These are phyloP conservation scores for Plectranthus barbatus DNA, from an alignment of 257 asterid species.

Conservation along the genomic window DNA sequence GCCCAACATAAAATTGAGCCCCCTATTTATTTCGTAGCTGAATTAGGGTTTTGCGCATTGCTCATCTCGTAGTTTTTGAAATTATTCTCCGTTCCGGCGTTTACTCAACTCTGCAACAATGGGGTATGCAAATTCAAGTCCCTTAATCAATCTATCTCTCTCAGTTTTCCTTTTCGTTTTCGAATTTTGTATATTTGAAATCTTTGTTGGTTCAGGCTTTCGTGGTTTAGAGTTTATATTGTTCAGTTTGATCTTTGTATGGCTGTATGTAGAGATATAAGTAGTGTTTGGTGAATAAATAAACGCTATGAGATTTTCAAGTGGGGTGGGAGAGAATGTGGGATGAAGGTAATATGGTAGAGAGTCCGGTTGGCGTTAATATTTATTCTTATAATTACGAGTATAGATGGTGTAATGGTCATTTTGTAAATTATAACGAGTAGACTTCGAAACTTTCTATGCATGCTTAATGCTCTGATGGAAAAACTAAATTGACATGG, in stretches of 20 bases:
- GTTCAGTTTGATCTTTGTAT: background rate
- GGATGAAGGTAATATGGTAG: background rate
- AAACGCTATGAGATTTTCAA: background rate
- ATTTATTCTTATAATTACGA: background rate
- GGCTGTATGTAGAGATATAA: background rate
- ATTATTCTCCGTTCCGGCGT: background rate
- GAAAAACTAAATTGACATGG: background rate
- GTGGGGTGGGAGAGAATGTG: background rate
- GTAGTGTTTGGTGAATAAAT: background rate
- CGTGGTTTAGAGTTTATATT: background rate
- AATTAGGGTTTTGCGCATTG: conserved; percentile 13
- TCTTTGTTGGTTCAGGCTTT: background rate
- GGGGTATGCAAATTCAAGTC: conserved; percentile 29
- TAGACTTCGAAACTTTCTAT: background rate
- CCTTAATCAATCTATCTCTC: background rate
- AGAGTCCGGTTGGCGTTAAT: background rate
- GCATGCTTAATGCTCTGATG: too few relatives aligned
- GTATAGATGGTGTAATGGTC: background rate
- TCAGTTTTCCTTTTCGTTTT: background rate
- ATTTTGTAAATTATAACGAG: background rate
- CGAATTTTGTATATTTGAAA: background rate
- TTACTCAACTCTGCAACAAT: conserved; percentile 27
- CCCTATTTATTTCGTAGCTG: background rate
- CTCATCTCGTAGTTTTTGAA: background rate
- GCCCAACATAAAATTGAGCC: background rate